Base-by-base conservation (phyloP, 2,329 filamentous ascomycete genomes). In the Nigrospora oryzae region DNA sequence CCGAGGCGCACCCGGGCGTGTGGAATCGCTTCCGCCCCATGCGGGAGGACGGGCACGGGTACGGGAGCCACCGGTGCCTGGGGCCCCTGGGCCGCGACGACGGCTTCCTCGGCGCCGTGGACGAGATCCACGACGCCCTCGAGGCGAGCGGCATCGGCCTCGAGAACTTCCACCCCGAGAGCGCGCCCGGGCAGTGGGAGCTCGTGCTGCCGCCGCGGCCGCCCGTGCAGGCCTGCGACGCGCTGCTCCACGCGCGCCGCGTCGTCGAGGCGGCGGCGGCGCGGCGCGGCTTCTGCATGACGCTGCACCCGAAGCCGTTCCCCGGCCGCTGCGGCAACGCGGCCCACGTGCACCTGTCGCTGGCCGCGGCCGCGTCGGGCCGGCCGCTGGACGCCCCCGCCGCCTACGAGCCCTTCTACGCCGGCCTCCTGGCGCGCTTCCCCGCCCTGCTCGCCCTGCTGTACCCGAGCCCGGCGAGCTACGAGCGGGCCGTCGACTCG, bases 131-230 rank as follows among this genome's bases (percentile, higher is more conserved):
- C 5, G 68, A 74, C 1, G 66, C 68, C 2, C 73, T 94, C 1
- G 72, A 73, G 2, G 63, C 67, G 0, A 75, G 81, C 12, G 83
- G 76, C 30, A 84, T 93, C 42, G 64, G 77, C 28, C 66, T 89
- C 10, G 79, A 89, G 49, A 79, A 87, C 62, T 76, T 89, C 54
- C 88, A 94, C 53, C 70, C 87, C 0, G 87, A 93, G 60, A 80
- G 77, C 36, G 79, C 83, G 1, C 72, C 75, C 0, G 85, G 86
- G 1, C 87, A 93, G 59, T 93, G 86, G 61, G 86, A 91, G 61
- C 77, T 94, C 45, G 69, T 89, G 2, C 72, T 93, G 0, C 75
- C 83, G 0, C 76, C 81, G 0, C 68, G 72, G 0, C 63, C 77
- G 0, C 80, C 86, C 0, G 63, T 91, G 0, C 66, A 77, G 36